These are phyloP conservation scores for Quercus bicolor DNA, from an alignment of 306 rosid genomes.

Conservation along the genomic window DNA sequence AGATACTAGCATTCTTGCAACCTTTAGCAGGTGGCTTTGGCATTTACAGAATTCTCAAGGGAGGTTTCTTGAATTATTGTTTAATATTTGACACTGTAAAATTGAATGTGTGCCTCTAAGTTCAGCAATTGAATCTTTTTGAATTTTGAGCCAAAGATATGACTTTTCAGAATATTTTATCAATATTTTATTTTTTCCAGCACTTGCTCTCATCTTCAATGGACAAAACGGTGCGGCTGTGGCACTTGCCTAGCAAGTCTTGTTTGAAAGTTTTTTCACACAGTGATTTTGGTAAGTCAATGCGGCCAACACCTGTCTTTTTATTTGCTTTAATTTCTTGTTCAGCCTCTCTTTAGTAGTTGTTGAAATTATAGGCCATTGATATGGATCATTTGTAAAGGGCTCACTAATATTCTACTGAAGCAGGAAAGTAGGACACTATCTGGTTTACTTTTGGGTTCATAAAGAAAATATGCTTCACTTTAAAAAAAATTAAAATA, in stretches of 20 bases:
- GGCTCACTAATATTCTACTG: not conserved
- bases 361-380: constrained; percentile 12
- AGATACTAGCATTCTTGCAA: constrained; percentile 11
- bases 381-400: not conserved
- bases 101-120: constrained; percentile 2
- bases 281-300: constrained; percentile 86
- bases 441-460: not conserved
- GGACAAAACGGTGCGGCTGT: constrained; percentile 99
- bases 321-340: constrained; percentile 11
- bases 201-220: constrained; percentile 97
- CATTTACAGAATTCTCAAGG: not conserved
- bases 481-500: not conserved
- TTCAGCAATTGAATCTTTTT: constrained; percentile 3
- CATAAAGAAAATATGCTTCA: not conserved
- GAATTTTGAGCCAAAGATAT: constrained; percentile 9
- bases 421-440: not conserved
- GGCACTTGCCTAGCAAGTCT: constrained; percentile 81
- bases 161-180: constrained; percentile 6
- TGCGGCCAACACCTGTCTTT: constrained; percentile 3
- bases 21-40: not conserved
- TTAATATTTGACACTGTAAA: constrained; percentile 11
- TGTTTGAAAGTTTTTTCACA: constrained; percentile 86
- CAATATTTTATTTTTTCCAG: constrained; percentile 44
- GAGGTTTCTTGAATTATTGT: not conserved
- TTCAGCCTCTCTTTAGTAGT: constrained; percentile 11